Base-by-base conservation (phyloP, 202 grass and related monocot species). In the Zoysia matrella region DNA sequence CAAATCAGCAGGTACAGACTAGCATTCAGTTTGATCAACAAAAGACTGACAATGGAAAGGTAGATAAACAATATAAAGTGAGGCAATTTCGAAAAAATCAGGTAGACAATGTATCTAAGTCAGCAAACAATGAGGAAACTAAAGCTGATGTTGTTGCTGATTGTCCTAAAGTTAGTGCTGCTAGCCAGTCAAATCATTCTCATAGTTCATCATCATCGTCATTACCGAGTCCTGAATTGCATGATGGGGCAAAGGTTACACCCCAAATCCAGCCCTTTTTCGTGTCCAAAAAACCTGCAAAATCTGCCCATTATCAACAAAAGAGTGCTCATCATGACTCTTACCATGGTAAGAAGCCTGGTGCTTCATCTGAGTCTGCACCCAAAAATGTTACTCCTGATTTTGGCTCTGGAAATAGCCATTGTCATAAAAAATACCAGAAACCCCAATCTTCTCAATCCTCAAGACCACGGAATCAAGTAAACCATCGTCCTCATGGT, bases 61-160 rank as follows among this genome's bases (percentile, higher is more conserved):
- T 42, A 68, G 92, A 91, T 80, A 95, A 80, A 68, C 86, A 83
- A 60, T 16, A 53, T 67, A 90, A 92, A 85, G 56, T n/a, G 72
- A 91, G 70, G 82, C 89, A 89, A 64, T 36, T 86, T 82, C 49
- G 60, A 66, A 97, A 71, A 68, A 89, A 56, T 12, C 89, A 94
- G 78, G 44, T 69, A 50, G 82, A 74, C 51, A 74, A 56, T 83
- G 71, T 14, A 66, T 79, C 88, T 68, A 85, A 72, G 77, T 63
- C 78, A 85, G 68, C 50, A 77, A 84, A 58, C 77, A 71, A 51
- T 48, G 86, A 81, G 67, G 93, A 79, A 78, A 74, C 63, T 72
- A 80, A 51, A 76, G 71, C 60, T 81, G 75, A 67, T 70, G 86
- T 60, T 4, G 62, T 83, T 83, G 55, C 67, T 63, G 70, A 87